Base-by-base conservation (phyloP, 106 monocot genomes). In the Vanilla planifolia region DNA sequence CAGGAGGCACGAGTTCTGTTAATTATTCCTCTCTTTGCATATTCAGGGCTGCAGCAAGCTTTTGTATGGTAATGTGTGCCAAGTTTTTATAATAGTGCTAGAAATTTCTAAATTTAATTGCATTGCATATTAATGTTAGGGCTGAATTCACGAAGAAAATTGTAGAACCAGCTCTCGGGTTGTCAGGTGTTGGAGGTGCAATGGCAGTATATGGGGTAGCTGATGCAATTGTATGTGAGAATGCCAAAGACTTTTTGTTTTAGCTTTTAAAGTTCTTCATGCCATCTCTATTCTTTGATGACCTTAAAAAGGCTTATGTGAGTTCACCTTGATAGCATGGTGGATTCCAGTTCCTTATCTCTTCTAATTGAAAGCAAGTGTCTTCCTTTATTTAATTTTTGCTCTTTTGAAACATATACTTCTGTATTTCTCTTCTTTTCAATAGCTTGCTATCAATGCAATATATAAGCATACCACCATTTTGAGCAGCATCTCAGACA, bases 11-110 rank as follows among this genome's bases (percentile, higher is more conserved):
- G 77, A 52, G 73, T 99, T 71, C 61, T 85, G 16, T 71, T 92
- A 39, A 75, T 83, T 47, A 82, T 99, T 47, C 98, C 98, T 63
- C 74, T 99, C 50, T 33, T 99, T 36, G 76, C 75, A 45, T 99
- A 99, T 74, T 92, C 92, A 30, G 98, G 92, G 25, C 64, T 99
- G 42, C 82, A 92, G 69, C 80, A 92, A 70, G 91, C 92, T 47
- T 99, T 92, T 74, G 77, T 88, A 33, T 92, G 92, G 98, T 99
- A 75, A 69, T 34, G 13, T 37, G 15, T 50, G 37, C 30, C 17
- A n/a, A n/a, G n/a, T n/a, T n/a, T n/a, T n/a, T n/a, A n/a, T n/a
- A n/a, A n/a, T n/a, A n/a, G n/a, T n/a, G n/a, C n/a, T n/a, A n/a
- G n/a, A n/a, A n/a, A n/a, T n/a, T n/a, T n/a, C n/a, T n/a, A n/a